Base-by-base conservation (phyloP, 2,329 filamentous ascomycete species). In the Cercospora janseana region DNA sequence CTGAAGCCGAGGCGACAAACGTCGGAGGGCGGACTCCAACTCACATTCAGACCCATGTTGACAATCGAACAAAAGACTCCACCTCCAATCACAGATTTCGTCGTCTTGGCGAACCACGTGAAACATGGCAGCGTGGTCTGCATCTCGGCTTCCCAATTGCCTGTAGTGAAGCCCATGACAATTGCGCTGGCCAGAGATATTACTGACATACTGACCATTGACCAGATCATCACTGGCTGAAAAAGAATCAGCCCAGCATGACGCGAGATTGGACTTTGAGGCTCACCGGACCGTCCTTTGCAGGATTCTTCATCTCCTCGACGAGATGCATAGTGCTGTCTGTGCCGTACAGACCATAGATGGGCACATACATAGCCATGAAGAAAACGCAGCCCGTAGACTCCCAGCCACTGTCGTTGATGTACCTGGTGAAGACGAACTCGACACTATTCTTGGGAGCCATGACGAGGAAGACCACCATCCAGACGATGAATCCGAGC, bases 361-460 rank as follows among this genome's bases (percentile, higher is more conserved):
- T 47, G 8, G 45, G 45, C 45, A 47, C 45, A 35, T 59, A 52
- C 46, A 59, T 57, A 16, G 53, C 49, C 37, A 57, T 46, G 10
- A 60, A 31, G 41, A 53, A 57, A 7, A 55, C 50, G 16, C 57
- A 47, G 13, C 58, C 60, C 15, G 58, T 49, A n/a, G 48, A 56
- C 9, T 32, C 18, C 56, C 58, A 63, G 9, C 56, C 58, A n/a
- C 59, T 58, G 23, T 52, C 46, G 40, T 60, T 58, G 18, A 54
- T 46, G 48, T 55, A 51, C 18, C 53, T 46, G 3, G 51, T 50
- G 26, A 59, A 63, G 24, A 63, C 60, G 13, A 61, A 49, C 6
- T 52, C 28, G 13, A 56, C 41, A 15, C 46, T 43, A 44, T 58
- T 57, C 45, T 54, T 59, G 2, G 58, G 58, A 3, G 51, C 48